Evolutionary conservation across 2,329 filamentous ascomycete genomes (phyloP).

Genomic region (Alternaria sp.): DNA sequence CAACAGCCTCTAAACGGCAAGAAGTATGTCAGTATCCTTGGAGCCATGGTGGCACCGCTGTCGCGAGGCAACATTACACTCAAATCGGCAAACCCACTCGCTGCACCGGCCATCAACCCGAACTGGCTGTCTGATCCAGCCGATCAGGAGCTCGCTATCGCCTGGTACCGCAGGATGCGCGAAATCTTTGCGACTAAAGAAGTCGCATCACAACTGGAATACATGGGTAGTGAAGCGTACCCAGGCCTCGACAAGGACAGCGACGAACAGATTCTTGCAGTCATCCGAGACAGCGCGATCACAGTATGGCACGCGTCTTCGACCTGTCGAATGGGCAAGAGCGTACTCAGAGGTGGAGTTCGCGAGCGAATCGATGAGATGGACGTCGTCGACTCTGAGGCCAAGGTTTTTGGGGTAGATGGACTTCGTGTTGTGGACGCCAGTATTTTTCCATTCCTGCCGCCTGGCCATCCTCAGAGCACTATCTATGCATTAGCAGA

Average conservation of each 20-base stretch:
- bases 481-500: slow-evolving; percentile 29
- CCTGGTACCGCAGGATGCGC: not conserved
- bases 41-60: not conserved
- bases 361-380: slow-evolving; percentile 22
- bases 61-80: not conserved
- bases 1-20: not conserved
- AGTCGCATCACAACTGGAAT: not conserved
- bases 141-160: not conserved
- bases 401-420: slow-evolving; percentile 43
- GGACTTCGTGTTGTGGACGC: slow-evolving; percentile 45
- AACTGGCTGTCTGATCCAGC: not conserved
- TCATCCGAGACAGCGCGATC: slow-evolving; percentile 43
- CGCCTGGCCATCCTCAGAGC: slow-evolving; percentile 44
- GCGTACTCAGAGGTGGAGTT: not conserved
- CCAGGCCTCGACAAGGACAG: not conserved
- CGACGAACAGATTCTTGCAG: not conserved
- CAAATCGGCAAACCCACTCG: not conserved
- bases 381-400: slow-evolving; percentile 45
- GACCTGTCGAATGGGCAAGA: slow-evolving; percentile 36
- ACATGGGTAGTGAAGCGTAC: not conserved
- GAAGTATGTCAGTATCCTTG: not conserved
- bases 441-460: slow-evolving; percentile 38
- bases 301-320: slow-evolving; percentile 29
- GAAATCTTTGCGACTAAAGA: not conserved
- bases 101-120: not conserved